A percentile compares a stretch with the other conserved stretches of the same genome.
phyloP scores from a whole-genome alignment of 2,329 filamentous ascomycete species.

The Rhynchosporium graminicola region DNA sequence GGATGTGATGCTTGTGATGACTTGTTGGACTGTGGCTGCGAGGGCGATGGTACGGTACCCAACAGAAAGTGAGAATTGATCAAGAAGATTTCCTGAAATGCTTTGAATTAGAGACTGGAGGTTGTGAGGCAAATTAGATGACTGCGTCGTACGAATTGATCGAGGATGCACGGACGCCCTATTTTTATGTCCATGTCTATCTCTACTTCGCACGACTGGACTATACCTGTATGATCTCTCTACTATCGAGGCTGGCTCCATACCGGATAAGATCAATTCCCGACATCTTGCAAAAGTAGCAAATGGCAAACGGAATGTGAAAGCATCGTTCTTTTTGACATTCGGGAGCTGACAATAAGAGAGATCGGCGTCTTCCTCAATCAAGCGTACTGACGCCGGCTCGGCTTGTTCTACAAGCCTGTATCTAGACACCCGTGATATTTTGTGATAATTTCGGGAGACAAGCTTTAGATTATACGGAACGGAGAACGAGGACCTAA shows the following conservation, averaged over 20 bases:
- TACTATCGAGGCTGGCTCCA: background rate
- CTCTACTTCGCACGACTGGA: too few species aligned
- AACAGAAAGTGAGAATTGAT: background rate
- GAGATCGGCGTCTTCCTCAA: background rate
- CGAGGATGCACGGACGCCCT: background rate
- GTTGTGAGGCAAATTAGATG: background rate
- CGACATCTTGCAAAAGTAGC: background rate
- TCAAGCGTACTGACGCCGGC: background rate
- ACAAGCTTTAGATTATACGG: too few species aligned
- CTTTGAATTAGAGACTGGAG: background rate
- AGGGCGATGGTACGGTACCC: background rate
- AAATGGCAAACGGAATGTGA: background rate
- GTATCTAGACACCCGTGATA: too few species aligned
- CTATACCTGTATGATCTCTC: too few species aligned
- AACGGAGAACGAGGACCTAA: too few species aligned
- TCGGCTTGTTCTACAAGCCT: background rate
- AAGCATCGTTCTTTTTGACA: background rate
- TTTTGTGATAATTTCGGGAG: too few species aligned
- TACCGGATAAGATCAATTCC: background rate
- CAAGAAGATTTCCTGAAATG: background rate
- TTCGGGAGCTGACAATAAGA: background rate
- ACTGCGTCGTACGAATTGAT: background rate
- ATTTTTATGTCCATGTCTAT: too few species aligned
- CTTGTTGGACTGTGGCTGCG: constrained; percentile 10
- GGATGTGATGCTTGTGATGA: constrained; percentile 4